Conservation (phyloP, 352 stramenopile genomes). For the Thalassiosira allenii region DNA sequence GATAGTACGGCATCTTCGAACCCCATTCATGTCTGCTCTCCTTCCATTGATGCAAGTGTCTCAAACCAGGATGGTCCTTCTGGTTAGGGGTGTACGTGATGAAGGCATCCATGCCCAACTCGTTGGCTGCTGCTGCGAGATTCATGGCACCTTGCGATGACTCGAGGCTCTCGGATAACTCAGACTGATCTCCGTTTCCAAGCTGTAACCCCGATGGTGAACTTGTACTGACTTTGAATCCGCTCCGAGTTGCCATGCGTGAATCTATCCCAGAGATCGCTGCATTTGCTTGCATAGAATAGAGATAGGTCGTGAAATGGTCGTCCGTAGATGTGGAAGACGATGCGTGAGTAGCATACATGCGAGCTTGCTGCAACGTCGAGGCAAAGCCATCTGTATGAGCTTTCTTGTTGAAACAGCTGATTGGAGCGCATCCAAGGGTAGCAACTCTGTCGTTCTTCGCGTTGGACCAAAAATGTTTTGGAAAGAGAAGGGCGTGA, state of each 20-base stretch:
- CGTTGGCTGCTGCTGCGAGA: slow-evolving; percentile 17
- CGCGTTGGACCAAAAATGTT: slow-evolving; percentile 36
- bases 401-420: slow-evolving; percentile 15
- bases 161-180: slow-evolving; percentile 33
- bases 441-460: slow-evolving; percentile 21
- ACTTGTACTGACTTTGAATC: slow-evolving; percentile 28
- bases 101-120: slow-evolving; percentile 33
- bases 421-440: slow-evolving; percentile 22
- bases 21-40: slow-evolving; percentile 23
- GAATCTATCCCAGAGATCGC: slow-evolving; percentile 13
- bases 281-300: slow-evolving; percentile 33
- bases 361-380: neutral
- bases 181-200: neutral
- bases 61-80: slow-evolving; percentile 23
- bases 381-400: slow-evolving; percentile 42
- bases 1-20: slow-evolving; percentile 15
- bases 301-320: slow-evolving; percentile 10
- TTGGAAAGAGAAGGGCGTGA: slow-evolving; percentile 23
- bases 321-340: slow-evolving; percentile 23
- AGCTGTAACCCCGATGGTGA: slow-evolving; percentile 16
- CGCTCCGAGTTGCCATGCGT: slow-evolving; percentile 8
- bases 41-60: slow-evolving; percentile 22
- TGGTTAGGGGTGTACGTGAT: slow-evolving; percentile 47
- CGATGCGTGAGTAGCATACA: slow-evolving; percentile 22
- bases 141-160: slow-evolving; percentile 34